phyloP scores from a whole-genome alignment of 2,329 filamentous ascomycete species.

The Gremmenia infestans region DNA sequence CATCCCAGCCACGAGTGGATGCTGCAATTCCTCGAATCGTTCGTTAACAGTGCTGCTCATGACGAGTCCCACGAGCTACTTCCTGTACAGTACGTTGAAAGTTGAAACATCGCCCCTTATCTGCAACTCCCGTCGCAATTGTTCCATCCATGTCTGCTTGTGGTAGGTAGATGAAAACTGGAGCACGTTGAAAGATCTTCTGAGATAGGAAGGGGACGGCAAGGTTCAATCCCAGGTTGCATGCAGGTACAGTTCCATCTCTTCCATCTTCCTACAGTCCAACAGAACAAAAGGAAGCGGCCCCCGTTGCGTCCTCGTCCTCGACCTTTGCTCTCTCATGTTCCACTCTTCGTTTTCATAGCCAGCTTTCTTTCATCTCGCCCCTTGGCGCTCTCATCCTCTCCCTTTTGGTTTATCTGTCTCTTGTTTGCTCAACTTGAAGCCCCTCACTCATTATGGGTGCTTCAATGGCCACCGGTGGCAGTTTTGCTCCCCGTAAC shows the following conservation, averaged over 20 bases:
- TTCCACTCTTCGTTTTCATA: background rate
- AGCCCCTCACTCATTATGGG: conserved; percentile 20
- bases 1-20: too few relatives aligned
- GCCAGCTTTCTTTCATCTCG: background rate
- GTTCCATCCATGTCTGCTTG: too few relatives aligned
- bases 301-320: background rate
- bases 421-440: background rate
- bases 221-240: background rate
- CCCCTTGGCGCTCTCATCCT: background rate
- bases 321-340: background rate
- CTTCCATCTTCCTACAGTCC: background rate
- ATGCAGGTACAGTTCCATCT: background rate
- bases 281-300: background rate
- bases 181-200: background rate
- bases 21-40: too few relatives aligned
- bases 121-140: too few relatives aligned
- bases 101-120: too few relatives aligned
- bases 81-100: too few relatives aligned
- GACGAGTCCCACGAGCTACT: too few relatives aligned
- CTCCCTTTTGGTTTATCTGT: background rate
- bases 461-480: conserved; percentile 16
- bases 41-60: too few relatives aligned
- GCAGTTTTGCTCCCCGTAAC: conserved; percentile 17
- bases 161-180: background rate
- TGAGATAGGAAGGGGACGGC: background rate